These are phyloP conservation scores for Monotropa hypopitys DNA, from an alignment of 179 eudicot species.

Conservation along the genomic window DNA sequence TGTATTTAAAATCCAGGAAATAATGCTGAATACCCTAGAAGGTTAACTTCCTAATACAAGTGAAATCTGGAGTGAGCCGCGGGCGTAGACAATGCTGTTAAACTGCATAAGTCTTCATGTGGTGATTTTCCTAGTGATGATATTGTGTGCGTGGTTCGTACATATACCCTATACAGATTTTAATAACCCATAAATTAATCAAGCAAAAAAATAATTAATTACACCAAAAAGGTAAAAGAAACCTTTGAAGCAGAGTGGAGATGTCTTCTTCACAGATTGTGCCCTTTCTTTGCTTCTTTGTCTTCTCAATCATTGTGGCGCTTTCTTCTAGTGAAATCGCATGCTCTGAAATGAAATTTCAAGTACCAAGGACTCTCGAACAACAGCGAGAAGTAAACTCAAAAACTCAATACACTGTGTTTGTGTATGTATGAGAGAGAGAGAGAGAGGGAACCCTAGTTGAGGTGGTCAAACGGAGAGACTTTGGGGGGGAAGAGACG, in stretches of 20 bases:
- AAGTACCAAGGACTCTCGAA: not conserved
- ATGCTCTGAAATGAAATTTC: not conserved
- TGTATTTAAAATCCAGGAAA: no score
- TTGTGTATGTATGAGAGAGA: not conserved
- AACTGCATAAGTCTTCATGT: not conserved
- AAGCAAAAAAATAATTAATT: not conserved
- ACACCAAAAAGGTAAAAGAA: not conserved
- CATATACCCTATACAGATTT: no score
- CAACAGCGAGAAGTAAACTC: not conserved
- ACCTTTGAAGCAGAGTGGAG: constrained; percentile 11
- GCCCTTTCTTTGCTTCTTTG: constrained; percentile 7
- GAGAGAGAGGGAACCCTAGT: not conserved
- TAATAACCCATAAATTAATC: not conserved
- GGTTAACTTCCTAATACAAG: not conserved
- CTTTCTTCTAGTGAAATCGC: constrained; percentile 1
- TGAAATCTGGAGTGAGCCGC: not conserved
- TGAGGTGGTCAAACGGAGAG: not conserved
- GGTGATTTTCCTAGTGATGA: not conserved
- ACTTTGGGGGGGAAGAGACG: not conserved
- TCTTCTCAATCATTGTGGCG: constrained; percentile 5
- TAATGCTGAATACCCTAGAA: not conserved
- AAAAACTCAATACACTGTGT: not conserved
- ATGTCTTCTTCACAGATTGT: constrained; percentile 7
- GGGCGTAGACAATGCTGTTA: not conserved
- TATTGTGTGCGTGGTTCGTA: not conserved